Evolutionary conservation across 2,329 filamentous ascomycete species (phyloP).

Genomic region (Phialophora verrucosa): DNA sequence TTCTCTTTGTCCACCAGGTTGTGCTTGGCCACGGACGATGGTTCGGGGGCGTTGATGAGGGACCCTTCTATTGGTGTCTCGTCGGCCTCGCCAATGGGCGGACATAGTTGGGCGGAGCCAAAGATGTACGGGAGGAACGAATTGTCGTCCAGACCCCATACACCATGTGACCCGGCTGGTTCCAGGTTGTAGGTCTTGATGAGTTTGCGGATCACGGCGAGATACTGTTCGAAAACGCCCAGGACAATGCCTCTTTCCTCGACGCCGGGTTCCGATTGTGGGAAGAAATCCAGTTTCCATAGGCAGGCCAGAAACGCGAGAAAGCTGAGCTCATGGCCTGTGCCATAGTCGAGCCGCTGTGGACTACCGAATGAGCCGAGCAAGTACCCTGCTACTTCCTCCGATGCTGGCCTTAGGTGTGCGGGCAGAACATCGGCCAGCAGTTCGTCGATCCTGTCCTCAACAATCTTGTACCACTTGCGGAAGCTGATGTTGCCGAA

Average conservation of each 20-base stretch:
- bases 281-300: conserved; percentile 88
- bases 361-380: conserved; percentile 85
- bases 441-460: conserved; percentile 62
- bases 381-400: conserved; percentile 79
- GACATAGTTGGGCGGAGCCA: conserved; percentile 86
- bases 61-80: conserved; percentile 80
- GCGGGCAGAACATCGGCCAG: conserved; percentile 63
- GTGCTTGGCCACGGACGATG: conserved; percentile 70
- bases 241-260: conserved; percentile 81
- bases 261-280: conserved; percentile 50
- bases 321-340: conserved; percentile 94
- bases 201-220: conserved; percentile 78
- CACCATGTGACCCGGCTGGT: conserved; percentile 92
- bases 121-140: conserved; percentile 94
- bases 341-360: conserved; percentile 91
- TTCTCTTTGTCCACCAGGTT: conserved; percentile 70
- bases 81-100: conserved; percentile 69
- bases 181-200: conserved; percentile 93
- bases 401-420: conserved; percentile 54
- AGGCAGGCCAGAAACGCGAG: conserved; percentile 86
- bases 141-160: conserved; percentile 99
- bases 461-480: conserved; percentile 76
- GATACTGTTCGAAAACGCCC: conserved; percentile 82
- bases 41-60: conserved; percentile 70
- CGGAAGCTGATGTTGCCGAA: conserved; percentile 94